Evolutionary conservation across 768 basidiomycete genomes (phyloP).

Genomic region (Leccinum rimulosum): DNA sequence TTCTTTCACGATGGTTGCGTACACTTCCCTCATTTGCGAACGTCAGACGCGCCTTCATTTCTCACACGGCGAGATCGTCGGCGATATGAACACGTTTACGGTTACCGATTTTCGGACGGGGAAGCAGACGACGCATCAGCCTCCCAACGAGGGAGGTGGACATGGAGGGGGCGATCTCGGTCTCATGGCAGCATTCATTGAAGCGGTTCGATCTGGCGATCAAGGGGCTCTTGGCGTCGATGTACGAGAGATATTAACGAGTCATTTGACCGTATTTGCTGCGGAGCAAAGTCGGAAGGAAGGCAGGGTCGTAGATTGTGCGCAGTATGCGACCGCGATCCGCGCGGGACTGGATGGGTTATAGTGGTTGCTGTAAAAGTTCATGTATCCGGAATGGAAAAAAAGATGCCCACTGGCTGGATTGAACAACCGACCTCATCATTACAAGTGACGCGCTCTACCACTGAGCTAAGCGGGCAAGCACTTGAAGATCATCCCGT

Average conservation of each 20-base stretch:
- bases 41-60: slow-evolving; percentile 87
- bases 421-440: slow-evolving; percentile 48
- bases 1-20: slow-evolving; percentile 89
- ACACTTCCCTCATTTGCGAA: slow-evolving; percentile 73
- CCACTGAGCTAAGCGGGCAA: slow-evolving; percentile 13
- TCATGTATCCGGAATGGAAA: no score
- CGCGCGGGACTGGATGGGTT: slow-evolving; percentile 44
- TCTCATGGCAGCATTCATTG: background rate
- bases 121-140: slow-evolving; percentile 42
- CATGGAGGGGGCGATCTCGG: background rate
- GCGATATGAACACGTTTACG: slow-evolving; percentile 75
- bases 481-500: slow-evolving; percentile 27
- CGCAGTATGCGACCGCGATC: slow-evolving; percentile 57
- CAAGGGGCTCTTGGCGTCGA: background rate
- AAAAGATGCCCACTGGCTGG: slow-evolving; percentile 39
- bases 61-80: slow-evolving; percentile 84
- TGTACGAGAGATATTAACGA: background rate
- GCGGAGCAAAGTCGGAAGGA: slow-evolving; percentile 39
- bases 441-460: slow-evolving; percentile 25
- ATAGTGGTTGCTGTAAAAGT: slow-evolving; percentile 20
- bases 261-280: background rate
- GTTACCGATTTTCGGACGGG: slow-evolving; percentile 73
- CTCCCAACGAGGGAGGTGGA: slow-evolving; percentile 38
- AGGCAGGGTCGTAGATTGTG: slow-evolving; percentile 75
- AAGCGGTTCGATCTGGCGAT: background rate